A percentile compares a stretch with the other conserved stretches of the same genome.
Evolutionary conservation across 225 moss, liverwort and hornwort genomes (phyloP).

Genomic region (Bryum argenteum): DNA sequence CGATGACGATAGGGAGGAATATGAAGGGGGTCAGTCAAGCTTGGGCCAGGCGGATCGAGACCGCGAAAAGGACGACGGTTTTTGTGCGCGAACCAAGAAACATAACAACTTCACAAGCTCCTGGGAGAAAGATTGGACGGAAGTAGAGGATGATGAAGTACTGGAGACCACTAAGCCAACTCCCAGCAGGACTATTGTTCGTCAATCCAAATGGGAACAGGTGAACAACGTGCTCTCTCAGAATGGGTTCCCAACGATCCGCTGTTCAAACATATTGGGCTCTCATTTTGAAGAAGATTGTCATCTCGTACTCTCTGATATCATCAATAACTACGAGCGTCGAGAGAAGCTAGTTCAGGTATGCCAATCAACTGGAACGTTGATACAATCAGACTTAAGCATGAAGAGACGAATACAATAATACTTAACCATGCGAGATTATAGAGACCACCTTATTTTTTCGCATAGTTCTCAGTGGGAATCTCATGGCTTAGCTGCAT

Average conservation of each 20-base stretch:
- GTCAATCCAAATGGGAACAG: slow-evolving; percentile 56
- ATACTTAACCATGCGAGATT: slow-evolving; percentile 5
- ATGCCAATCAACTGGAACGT: slow-evolving; percentile 13
- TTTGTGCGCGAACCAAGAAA: slow-evolving; percentile 35
- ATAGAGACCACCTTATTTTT: slow-evolving; percentile 11
- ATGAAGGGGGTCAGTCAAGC: slow-evolving; percentile 16
- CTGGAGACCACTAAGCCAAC: slow-evolving; percentile 27
- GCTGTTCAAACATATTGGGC: slow-evolving; percentile 40
- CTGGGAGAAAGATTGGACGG: slow-evolving; percentile 55
- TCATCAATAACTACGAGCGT: slow-evolving; percentile 69
- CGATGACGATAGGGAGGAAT: slow-evolving; percentile 26
- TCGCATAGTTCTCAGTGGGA: slow-evolving; percentile 6
- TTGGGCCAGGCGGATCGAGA: slow-evolving; percentile 22
- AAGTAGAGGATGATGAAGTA: slow-evolving; percentile 46
- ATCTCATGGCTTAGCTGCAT: slow-evolving; percentile 29
- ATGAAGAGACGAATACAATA: not conserved
- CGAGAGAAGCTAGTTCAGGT: slow-evolving; percentile 89
- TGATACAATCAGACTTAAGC: slow-evolving; percentile 8
- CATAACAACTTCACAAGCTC: slow-evolving; percentile 41
- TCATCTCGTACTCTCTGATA: slow-evolving; percentile 56
- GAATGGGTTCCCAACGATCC: slow-evolving; percentile 71
- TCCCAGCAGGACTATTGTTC: slow-evolving; percentile 33
- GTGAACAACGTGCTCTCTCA: slow-evolving; percentile 69
- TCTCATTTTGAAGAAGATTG: slow-evolving; percentile 59
- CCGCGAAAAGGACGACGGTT: slow-evolving; percentile 21